These are phyloP conservation scores for Dendrocalamus latiflorus DNA, from an alignment of 202 grass and related monocot genomes.

Conservation along the genomic window DNA sequence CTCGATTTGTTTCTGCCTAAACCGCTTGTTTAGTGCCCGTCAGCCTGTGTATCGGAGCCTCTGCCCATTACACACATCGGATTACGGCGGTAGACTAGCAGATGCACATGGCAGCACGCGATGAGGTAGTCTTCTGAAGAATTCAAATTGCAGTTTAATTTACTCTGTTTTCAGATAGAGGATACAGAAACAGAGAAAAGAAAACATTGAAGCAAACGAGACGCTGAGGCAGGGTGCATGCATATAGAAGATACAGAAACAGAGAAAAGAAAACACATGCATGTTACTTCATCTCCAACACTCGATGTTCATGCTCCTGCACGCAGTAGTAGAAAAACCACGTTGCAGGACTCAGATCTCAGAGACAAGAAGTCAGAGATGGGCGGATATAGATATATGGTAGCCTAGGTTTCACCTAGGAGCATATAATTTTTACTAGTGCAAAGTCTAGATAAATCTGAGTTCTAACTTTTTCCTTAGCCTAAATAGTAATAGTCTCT, in stretches of 20 bases:
- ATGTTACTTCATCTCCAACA: neutral
- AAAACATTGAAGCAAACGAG: neutral
- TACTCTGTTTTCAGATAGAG: neutral
- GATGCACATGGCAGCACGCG: constrained; percentile 19
- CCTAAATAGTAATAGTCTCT: too few relatives aligned
- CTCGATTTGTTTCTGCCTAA: neutral
- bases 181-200: neutral
- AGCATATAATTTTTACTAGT: too few relatives aligned
- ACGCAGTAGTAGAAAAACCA: neutral
- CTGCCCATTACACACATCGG: neutral
- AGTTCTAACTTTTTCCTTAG: too few relatives aligned
- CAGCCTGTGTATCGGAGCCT: neutral
- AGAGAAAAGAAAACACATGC: neutral
- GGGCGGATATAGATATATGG: too few relatives aligned
- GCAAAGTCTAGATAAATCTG: too few relatives aligned
- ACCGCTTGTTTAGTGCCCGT: neutral
- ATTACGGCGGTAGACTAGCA: constrained; percentile 27
- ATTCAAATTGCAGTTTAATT: neutral
- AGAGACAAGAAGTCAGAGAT: neutral
- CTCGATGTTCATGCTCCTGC: neutral
- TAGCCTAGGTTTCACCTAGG: too few relatives aligned
- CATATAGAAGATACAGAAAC: neutral
- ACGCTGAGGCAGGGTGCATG: neutral
- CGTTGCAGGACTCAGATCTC: neutral
- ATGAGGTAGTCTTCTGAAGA: neutral